Evolutionary conservation across 2,329 filamentous ascomycete species (phyloP).

Genomic region (Drechslerella dactyloides): DNA sequence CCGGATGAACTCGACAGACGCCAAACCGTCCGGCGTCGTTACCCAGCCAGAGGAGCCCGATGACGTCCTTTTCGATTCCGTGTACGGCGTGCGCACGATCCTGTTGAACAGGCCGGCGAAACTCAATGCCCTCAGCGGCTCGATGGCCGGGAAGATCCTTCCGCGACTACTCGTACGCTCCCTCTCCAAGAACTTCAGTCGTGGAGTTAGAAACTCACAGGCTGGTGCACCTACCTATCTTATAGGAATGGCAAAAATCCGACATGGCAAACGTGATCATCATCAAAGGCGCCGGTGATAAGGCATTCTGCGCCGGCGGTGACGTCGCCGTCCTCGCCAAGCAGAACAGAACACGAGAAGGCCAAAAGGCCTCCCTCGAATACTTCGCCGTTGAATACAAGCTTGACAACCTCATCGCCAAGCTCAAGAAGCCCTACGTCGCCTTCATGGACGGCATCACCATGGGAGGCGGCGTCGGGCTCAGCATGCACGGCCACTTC

Average conservation of each 20-base stretch:
- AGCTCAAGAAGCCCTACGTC: slow-evolving; percentile 89
- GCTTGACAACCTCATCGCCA: slow-evolving; percentile 92
- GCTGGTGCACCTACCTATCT: neutral
- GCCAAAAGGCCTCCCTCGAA: slow-evolving; percentile 75
- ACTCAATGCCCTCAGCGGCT: slow-evolving; percentile 88
- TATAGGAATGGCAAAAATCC: slow-evolving; percentile 86
- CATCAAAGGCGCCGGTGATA: slow-evolving; percentile 84
- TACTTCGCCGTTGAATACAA: slow-evolving; percentile 97
- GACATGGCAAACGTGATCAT: slow-evolving; percentile 91
- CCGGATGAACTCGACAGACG: slow-evolving; percentile 57
- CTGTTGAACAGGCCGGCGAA: slow-evolving; percentile 93
- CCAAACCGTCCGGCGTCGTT: slow-evolving; percentile 51
- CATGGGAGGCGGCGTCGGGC: slow-evolving; percentile 95
- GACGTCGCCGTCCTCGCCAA: slow-evolving; percentile 81
- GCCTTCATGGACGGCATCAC: slow-evolving; percentile 98
- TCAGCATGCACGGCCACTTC: slow-evolving; percentile 94
- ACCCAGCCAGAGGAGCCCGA: slow-evolving; percentile 65
- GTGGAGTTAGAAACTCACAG: neutral
- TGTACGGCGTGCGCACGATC: slow-evolving; percentile 87
- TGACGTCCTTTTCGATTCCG: slow-evolving; percentile 89
- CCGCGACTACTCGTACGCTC: slow-evolving; percentile 71
- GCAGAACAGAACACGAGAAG: slow-evolving; percentile 73
- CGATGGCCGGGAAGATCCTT: slow-evolving; percentile 94
- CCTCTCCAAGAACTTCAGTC: neutral
- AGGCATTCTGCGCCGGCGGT: slow-evolving; percentile 89